Percentiles rank a stretch among this genome's conserved stretches.
Evolutionary conservation across 2,329 filamentous ascomycete genomes (phyloP).

Genomic region (Macrophomina pseudophaseolina): DNA sequence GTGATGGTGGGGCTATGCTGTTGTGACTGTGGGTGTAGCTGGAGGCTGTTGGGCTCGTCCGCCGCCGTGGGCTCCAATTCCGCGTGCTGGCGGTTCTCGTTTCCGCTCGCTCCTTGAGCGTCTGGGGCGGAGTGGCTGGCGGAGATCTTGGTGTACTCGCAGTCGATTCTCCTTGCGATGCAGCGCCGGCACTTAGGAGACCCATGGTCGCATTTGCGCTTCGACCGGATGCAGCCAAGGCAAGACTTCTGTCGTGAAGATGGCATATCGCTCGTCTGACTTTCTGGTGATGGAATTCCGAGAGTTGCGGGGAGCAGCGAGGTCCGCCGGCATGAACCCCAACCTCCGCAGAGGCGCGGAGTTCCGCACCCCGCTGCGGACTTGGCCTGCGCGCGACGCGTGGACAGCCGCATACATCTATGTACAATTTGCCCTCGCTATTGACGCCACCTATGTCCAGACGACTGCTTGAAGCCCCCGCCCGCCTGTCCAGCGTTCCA

Average conservation of each 20-base stretch:
- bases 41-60: not conserved
- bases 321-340: too few relatives aligned
- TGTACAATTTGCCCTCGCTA: too few relatives aligned
- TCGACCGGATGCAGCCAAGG: conserved; percentile 29
- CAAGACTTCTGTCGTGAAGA: conserved; percentile 31
- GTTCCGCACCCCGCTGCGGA: too few relatives aligned
- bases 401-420: too few relatives aligned
- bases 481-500: too few relatives aligned
- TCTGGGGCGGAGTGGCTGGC: not conserved
- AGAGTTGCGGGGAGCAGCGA: too few relatives aligned
- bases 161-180: conserved; percentile 27
- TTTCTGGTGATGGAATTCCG: not conserved
- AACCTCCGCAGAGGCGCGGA: too few relatives aligned
- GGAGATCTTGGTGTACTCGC: conserved; percentile 27
- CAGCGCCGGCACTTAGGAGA: conserved; percentile 31
- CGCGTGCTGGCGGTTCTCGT: not conserved
- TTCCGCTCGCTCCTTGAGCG: not conserved
- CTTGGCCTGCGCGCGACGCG: too few relatives aligned
- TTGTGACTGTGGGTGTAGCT: not conserved
- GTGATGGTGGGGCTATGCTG: not conserved
- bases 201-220: conserved; percentile 31
- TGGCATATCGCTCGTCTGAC: not conserved
- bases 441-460: too few relatives aligned
- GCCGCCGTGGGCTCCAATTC: not conserved
- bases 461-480: too few relatives aligned